Evolutionary conservation across 2,329 filamentous ascomycete species (phyloP).

Genomic region (Scedosporium aurantiacum): DNA sequence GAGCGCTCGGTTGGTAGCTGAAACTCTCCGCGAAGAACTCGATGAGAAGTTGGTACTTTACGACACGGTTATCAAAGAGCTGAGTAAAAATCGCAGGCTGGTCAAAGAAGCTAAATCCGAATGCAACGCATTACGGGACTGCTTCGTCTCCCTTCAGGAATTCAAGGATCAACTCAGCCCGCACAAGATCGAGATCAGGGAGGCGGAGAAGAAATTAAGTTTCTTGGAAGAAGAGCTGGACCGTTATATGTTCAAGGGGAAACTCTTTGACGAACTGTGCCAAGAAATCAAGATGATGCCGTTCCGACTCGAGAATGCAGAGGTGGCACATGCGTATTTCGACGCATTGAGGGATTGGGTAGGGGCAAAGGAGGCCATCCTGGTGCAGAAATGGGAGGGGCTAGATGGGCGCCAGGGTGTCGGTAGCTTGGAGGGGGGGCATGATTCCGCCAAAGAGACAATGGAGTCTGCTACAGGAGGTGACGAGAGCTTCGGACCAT

Average conservation of each 20-base stretch:
- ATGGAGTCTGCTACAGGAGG: not conserved
- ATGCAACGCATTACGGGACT: not conserved
- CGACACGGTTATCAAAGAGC: not conserved
- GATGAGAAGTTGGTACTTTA: not conserved
- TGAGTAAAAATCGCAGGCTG: not conserved
- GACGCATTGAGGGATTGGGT: constrained; percentile 2
- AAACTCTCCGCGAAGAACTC: not conserved
- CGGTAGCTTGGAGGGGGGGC: not conserved
- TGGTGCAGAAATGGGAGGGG: not conserved
- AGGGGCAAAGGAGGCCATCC: not conserved
- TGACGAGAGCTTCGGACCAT: not conserved
- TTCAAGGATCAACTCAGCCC: not conserved
- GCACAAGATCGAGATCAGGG: not conserved
- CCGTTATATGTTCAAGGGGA: constrained; percentile 1
- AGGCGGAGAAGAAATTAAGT: not conserved
- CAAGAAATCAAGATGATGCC: constrained; percentile 5
- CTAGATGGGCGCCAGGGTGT: not conserved
- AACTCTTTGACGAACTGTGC: constrained; percentile 3
- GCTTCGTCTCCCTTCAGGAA: not conserved
- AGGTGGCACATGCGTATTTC: not conserved
- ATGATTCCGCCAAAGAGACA: no score
- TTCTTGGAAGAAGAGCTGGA: not conserved
- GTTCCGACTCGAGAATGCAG: not conserved
- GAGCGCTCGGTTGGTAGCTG: not conserved
- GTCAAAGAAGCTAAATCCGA: not conserved